These are phyloP conservation scores for Neurospora sp. DNA, from an alignment of 495 filamentous ascomycete genomes.

Conservation along the genomic window DNA sequence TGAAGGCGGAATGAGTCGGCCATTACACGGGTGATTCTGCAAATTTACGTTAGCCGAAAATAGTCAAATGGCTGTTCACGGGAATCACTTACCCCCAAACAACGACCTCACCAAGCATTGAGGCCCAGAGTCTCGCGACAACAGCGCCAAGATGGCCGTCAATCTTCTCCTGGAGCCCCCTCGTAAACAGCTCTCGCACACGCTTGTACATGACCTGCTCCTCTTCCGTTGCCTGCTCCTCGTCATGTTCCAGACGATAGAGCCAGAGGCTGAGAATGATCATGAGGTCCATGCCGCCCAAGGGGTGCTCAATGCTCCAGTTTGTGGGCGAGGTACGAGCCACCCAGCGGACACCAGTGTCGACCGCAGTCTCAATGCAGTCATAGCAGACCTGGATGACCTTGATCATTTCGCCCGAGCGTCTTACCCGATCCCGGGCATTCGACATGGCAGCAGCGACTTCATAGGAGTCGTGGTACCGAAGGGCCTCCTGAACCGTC, in stretches of 20 bases:
- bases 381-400: constrained; percentile 97
- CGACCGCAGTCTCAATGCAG: constrained; percentile 91
- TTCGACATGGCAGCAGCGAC: constrained; percentile 94
- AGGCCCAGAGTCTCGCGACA: constrained; percentile 91
- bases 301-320: constrained; percentile 97
- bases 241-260: constrained; percentile 97
- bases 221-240: constrained; percentile 84
- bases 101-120: constrained; percentile 96
- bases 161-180: constrained; percentile 69
- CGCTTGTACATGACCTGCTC: constrained; percentile 93
- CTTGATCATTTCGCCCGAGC: constrained; percentile 95
- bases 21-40: constrained; percentile 92
- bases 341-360: constrained; percentile 95
- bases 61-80: constrained; percentile 5
- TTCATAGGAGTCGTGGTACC: constrained; percentile 94
- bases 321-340: constrained; percentile 93
- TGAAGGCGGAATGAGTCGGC: constrained; percentile 97
- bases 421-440: constrained; percentile 83
- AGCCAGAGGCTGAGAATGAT: constrained; percentile 98
- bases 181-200: constrained; percentile 84
- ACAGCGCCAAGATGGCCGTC: constrained; percentile 70
- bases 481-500: constrained; percentile 88
- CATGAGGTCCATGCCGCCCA: constrained; percentile 95
- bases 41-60: constrained; percentile 33
- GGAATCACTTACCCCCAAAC: constrained; percentile 72